These are phyloP conservation scores for Neoboletus magnificus DNA, from an alignment of 768 basidiomycete genomes.

Conservation along the genomic window DNA sequence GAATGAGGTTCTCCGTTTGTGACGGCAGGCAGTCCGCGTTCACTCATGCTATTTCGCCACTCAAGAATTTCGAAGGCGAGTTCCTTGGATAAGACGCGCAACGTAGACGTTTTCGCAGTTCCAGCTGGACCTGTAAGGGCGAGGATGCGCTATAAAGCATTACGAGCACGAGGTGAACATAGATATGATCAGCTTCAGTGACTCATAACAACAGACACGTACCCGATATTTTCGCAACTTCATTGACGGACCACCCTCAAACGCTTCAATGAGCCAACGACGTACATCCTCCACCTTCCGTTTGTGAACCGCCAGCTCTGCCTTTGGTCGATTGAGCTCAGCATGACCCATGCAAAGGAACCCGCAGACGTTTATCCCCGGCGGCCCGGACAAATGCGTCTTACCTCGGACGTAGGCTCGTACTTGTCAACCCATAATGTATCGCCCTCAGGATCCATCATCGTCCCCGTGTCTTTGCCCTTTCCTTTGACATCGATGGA, in stretches of 20 bases:
- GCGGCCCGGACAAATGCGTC: no score
- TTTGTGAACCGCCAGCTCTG: slow-evolving; percentile 75
- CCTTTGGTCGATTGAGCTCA: slow-evolving; percentile 35
- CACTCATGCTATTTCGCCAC: slow-evolving; percentile 72
- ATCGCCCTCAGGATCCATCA: slow-evolving; percentile 29
- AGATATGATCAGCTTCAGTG: not conserved
- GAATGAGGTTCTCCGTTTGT: slow-evolving; percentile 17
- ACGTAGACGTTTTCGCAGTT: slow-evolving; percentile 83
- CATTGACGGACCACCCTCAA: slow-evolving; percentile 61
- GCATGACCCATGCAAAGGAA: not conserved
- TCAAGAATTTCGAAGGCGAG: slow-evolving; percentile 80
- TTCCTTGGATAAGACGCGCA: slow-evolving; percentile 72
- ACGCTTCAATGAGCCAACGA: slow-evolving; percentile 70
- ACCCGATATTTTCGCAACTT: slow-evolving; percentile 74
- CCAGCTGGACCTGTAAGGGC: slow-evolving; percentile 87
- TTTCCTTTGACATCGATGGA: slow-evolving; percentile 25
- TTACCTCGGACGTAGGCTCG: slow-evolving; percentile 56
- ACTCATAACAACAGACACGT: slow-evolving; percentile 22
- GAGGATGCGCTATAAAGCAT: slow-evolving; percentile 65
- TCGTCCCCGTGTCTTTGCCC: slow-evolving; percentile 6
- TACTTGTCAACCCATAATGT: slow-evolving; percentile 63
- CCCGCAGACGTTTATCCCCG: not conserved
- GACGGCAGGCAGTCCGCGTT: slow-evolving; percentile 31
- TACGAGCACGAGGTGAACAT: not conserved
- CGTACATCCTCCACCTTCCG: slow-evolving; percentile 77